Evolutionary conservation across 208 protist species (phyloP).

Genomic region (Naegleria fowleri): DNA sequence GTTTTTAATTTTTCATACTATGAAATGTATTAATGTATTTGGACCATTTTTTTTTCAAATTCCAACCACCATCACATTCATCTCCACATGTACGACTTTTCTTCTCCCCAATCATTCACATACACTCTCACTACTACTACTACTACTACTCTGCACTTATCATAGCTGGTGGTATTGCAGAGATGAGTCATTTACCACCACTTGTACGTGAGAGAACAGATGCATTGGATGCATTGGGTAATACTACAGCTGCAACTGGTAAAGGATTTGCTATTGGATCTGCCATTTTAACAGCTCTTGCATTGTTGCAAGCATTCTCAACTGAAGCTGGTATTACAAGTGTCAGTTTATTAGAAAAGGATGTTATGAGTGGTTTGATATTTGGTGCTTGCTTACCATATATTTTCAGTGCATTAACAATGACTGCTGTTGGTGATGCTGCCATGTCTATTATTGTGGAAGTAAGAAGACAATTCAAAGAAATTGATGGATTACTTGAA

Average conservation of each 20-base stretch:
- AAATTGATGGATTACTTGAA: slow-evolving; percentile 58
- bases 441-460: slow-evolving; percentile 86
- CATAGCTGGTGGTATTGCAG: slow-evolving; percentile 85
- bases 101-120: too few species aligned
- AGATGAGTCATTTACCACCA: slow-evolving; percentile 58
- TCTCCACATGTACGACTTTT: too few species aligned
- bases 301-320: slow-evolving; percentile 80
- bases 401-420: slow-evolving; percentile 88
- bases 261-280: slow-evolving; percentile 88
- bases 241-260: slow-evolving; percentile 86
- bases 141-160: too few species aligned
- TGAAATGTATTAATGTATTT: too few species aligned
- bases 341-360: slow-evolving; percentile 17
- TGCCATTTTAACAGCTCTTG: slow-evolving; percentile 80
- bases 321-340: not conserved
- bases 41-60: too few species aligned
- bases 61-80: too few species aligned
- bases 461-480: slow-evolving; percentile 84
- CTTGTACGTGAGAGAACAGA: slow-evolving; percentile 83
- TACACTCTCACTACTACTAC: too few species aligned
- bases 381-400: slow-evolving; percentile 86
- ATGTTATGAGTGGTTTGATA: slow-evolving; percentile 59
- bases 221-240: slow-evolving; percentile 83
- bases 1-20: too few species aligned
- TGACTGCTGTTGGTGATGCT: slow-evolving; percentile 81